Percentiles rank a stretch among this genome's conserved stretches.
Conservation (phyloP, 225 moss, liverwort and hornwort genomes). For the Asterella californica region DNA sequence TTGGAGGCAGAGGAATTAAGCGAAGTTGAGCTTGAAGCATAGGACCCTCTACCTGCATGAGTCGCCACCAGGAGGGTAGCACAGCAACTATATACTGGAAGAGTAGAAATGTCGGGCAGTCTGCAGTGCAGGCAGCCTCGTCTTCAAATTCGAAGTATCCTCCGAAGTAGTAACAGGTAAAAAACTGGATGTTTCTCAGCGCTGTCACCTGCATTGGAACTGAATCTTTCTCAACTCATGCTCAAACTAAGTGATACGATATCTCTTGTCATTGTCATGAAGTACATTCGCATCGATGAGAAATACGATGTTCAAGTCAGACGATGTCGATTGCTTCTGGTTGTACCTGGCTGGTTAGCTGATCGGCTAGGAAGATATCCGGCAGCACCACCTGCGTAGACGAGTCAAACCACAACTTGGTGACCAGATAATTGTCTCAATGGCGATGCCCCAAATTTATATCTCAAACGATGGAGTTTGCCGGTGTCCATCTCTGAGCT, state of each 20-base stretch:
- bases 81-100: slow-evolving; percentile 30
- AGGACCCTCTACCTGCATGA: slow-evolving; percentile 35
- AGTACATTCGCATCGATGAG: neutral
- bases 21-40: neutral
- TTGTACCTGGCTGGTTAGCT: slow-evolving; percentile 47
- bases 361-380: slow-evolving; percentile 44
- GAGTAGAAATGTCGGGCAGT: slow-evolving; percentile 6
- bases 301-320: neutral
- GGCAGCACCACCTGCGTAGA: slow-evolving; percentile 31
- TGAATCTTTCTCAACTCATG: neutral
- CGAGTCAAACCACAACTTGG: too few species aligned
- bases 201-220: slow-evolving; percentile 28
- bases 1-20: neutral
- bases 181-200: slow-evolving; percentile 33
- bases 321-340: neutral
- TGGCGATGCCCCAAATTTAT: too few species aligned
- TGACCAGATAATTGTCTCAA: too few species aligned
- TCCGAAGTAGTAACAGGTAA: slow-evolving; percentile 33
- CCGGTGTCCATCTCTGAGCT: too few species aligned
- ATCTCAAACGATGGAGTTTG: too few species aligned
- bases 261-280: too few species aligned
- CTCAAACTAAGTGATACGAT: neutral
- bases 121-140: slow-evolving; percentile 8
- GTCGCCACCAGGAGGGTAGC: slow-evolving; percentile 44
- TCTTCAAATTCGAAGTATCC: slow-evolving; percentile 24